A percentile compares a stretch with the other conserved stretches of the same genome.
Evolutionary conservation across 192 early-diverging fungal genomes (phyloP).

Genomic region (Chytriomyces sp.): DNA sequence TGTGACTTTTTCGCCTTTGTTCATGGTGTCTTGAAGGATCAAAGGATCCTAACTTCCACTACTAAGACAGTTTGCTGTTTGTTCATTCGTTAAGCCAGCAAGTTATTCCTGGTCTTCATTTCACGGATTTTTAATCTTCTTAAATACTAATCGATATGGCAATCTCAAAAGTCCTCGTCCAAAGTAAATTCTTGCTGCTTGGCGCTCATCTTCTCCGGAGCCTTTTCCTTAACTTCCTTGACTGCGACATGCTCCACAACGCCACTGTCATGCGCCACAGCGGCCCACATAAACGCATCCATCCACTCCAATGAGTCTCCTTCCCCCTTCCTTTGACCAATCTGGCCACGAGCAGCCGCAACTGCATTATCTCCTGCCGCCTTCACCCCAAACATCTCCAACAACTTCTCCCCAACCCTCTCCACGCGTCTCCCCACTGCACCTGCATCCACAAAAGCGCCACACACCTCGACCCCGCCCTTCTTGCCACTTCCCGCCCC

Average conservation of each 20-base stretch:
- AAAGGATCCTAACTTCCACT: too few species aligned
- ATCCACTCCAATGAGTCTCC: conserved; percentile 22
- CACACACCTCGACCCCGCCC: not conserved
- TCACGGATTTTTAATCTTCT: too few species aligned
- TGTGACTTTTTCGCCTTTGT: too few species aligned
- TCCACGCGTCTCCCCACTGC: not conserved
- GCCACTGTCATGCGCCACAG: conserved; percentile 7
- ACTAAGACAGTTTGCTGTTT: too few species aligned
- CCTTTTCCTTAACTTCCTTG: not conserved
- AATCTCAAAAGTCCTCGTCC: too few species aligned
- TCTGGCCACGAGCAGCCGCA: not conserved
- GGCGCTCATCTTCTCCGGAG: conserved; percentile 5
- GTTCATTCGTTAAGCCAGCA: too few species aligned
- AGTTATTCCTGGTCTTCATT: too few species aligned
- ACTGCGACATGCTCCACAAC: not conserved
- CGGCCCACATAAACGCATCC: conserved; percentile 2
- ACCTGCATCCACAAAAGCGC: conserved; percentile 1
- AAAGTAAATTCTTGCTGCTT: too few species aligned
- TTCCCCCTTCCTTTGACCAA: not conserved
- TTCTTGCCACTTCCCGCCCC: conserved; percentile 18
- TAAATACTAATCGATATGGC: too few species aligned
- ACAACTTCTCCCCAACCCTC: conserved; percentile 2
- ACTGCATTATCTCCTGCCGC: not conserved
- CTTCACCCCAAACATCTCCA: conserved; percentile 11
- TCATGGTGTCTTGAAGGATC: too few species aligned